Evolutionary conservation across 2,329 filamentous ascomycete species (phyloP), one percentile per base, ranked within the genome.

Genomic region (Aureobasidium musti): DNA sequence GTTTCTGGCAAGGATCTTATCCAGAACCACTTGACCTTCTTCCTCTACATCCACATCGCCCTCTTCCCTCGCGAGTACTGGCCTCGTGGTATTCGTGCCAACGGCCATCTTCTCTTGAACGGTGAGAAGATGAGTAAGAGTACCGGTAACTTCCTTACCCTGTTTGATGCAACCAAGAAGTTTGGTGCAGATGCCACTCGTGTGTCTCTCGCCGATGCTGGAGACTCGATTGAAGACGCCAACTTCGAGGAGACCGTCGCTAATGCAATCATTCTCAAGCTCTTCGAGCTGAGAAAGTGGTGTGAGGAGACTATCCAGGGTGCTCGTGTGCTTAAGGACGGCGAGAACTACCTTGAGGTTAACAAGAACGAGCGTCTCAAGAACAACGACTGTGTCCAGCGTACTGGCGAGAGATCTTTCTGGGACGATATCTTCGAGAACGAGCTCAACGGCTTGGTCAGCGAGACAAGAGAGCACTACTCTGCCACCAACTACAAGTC

Each of bases 91-190:
- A 85, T 98, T 71, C 90, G 95, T 70, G 89, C 91, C 69, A 99
- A 99, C 75, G 95, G 95, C 1, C 94, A 98, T 80, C 81, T 98
- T 74, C 87, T 96, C 78, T 84, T 99, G 70, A 99, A 99, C 77
- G 94, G 94, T 59, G 91, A 97, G 77, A 99, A 99, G 86, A 99
- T 99, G 95, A 90, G 88, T 77, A 99, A 99, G 83, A 94, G 90
- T 64, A 97, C 93, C 0, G 95, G 95, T 69, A 99, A 98, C 81
- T 99, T 99, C 83, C 84, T 99, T 77, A 98, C 95, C 13, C 83
- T 98, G 63, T 86, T 88, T 64, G 91, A 97, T 69, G 86, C 93
- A 35, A 89, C 94, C 17, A 85, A 88, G 72, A 99, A 99, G 78
- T 99, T 95, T 73, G 95, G 95, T 74, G 94, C 95, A 10, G 95